Base-by-base conservation (phyloP, 2,329 filamentous ascomycete genomes). In the Arthrobotrys pseudoclavata region DNA sequence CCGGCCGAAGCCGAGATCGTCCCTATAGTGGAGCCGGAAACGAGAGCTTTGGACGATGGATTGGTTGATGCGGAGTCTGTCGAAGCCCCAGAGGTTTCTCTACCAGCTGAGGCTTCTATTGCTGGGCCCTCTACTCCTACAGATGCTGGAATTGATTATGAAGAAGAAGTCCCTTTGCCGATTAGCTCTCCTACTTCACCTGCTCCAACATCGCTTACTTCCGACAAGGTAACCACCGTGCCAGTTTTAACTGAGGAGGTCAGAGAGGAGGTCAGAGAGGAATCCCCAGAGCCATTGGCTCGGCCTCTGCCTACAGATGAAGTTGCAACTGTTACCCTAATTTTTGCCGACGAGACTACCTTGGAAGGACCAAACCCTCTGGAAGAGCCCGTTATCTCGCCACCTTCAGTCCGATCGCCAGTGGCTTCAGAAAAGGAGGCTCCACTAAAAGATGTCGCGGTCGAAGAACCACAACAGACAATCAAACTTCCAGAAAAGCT, bases 101-200 rank as follows among this genome's bases (percentile, higher is more conserved):
- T 66, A 3, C 67, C 62, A 6, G 29, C 40, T 26, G 67, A 71
- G 18, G 13, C n/a, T 37, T 37, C 55, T 13, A 18, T 13, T 42
- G n/a, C 34, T 12, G 13, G 55, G 37, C 53, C 67, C 4, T 42
- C 31, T 0, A 48, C 31, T n/a, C 52, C 74, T 2, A 37, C 45
- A 12, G n/a, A 18, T 3, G 42, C 24, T 3, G 47, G 31, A 47
- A 18, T 29, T 6, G 50, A 66, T 29, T 34, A 60, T 26, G 55
- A 42, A 42, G 55, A 57, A 24, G 66, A 67, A n/a, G 24, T 69
- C 15, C 74, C 74, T 18, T 40, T 77, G 40, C 74, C 74, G 40
- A 68, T 37, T n/a, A 70, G 61, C 24, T 61, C 61, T 1, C 67
- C 74, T 18, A 22, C 74, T 24, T 77, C 74, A 1, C 52, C 67